Evolutionary conservation across 495 filamentous ascomycete species (phyloP).

Genomic region (Echria macrotheca): DNA sequence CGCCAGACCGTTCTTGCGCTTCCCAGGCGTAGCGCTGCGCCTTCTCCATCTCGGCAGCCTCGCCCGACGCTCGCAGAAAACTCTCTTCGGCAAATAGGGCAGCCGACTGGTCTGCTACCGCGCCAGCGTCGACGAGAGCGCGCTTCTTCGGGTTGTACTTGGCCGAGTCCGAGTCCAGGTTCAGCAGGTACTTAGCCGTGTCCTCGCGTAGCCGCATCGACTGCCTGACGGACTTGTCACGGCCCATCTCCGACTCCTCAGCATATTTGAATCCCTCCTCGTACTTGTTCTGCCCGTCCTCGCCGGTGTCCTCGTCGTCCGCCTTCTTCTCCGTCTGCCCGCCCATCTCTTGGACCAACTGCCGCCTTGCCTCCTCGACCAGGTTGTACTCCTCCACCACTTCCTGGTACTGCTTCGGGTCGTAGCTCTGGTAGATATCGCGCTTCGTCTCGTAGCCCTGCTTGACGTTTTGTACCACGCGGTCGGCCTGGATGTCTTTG

Average conservation of each 20-base stretch:
- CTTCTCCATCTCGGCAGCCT: constrained; percentile 89
- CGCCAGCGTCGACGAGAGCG: constrained; percentile 86
- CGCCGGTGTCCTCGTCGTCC: constrained; percentile 7
- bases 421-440: constrained; percentile 96
- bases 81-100: constrained; percentile 90
- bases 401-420: constrained; percentile 74
- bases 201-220: constrained; percentile 83
- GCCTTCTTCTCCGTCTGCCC: background rate
- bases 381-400: constrained; percentile 86
- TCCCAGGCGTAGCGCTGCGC: constrained; percentile 94
- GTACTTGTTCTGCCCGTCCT: constrained; percentile 46
- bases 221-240: constrained; percentile 88
- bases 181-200: constrained; percentile 95
- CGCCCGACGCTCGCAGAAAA: constrained; percentile 83
- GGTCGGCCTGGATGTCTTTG: constrained; percentile 87
- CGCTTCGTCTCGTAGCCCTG: constrained; percentile 97
- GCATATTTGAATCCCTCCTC: constrained; percentile 62
- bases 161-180: constrained; percentile 90
- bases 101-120: constrained; percentile 75
- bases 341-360: constrained; percentile 21
- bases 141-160: constrained; percentile 98
- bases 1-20: constrained; percentile 71
- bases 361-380: constrained; percentile 72
- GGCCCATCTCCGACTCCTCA: constrained; percentile 94
- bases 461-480: constrained; percentile 75